Conservation (phyloP, 1,284 basidiomycete species). For the Austroboletus niveus region DNA sequence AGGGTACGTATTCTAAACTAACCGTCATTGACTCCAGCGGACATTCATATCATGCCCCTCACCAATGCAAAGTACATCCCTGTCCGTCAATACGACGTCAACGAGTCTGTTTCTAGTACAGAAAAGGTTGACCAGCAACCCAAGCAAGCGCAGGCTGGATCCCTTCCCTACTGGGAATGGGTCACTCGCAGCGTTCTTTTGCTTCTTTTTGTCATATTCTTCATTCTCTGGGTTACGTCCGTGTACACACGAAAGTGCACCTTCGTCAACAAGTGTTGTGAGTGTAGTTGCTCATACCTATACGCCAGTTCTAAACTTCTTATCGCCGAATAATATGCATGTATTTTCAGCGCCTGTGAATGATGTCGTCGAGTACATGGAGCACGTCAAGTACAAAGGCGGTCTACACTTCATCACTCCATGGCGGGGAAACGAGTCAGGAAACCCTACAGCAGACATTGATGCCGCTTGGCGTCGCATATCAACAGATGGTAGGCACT, state of each 20-base stretch:
- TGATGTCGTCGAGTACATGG: constrained; percentile 7
- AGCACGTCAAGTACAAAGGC: constrained; percentile 2
- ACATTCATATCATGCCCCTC: neutral
- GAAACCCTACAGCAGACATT: constrained; percentile 6
- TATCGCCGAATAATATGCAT: too few species aligned
- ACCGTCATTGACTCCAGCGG: too few species aligned
- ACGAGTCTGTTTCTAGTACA: neutral
- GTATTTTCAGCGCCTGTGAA: constrained; percentile 4
- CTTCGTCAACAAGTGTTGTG: constrained; percentile 3
- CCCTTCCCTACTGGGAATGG: neutral
- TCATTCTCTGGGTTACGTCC: constrained; percentile 6
- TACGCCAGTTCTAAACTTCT: too few species aligned
- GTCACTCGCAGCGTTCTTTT: neutral
- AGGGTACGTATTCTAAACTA: too few species aligned
- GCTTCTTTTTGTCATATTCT: neutral
- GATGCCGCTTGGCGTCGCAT: constrained; percentile 12
- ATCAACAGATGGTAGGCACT: constrained; percentile 1
- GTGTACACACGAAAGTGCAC: neutral
- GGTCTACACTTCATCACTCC: neutral
- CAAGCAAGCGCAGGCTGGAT: too few species aligned
- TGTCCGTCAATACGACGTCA: neutral
- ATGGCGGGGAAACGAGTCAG: constrained; percentile 4
- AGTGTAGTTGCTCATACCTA: neutral
- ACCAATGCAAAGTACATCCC: neutral
- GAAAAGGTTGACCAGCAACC: neutral